Evolutionary conservation across 805 yeast species (phyloP).

Genomic region (Lachancea waltii): DNA sequence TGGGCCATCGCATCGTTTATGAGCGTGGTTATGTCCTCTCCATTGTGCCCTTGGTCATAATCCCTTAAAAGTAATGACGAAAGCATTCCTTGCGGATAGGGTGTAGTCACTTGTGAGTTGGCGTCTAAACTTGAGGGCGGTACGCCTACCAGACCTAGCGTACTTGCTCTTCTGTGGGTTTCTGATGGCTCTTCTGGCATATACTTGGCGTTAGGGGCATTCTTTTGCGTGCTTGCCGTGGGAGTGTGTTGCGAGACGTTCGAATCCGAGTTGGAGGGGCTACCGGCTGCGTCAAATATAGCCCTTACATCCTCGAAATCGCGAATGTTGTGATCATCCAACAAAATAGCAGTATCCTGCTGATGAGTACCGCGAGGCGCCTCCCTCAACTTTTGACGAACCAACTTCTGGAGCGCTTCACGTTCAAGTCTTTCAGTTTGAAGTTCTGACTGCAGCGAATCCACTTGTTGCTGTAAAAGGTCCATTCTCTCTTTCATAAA

Average conservation of each 20-base stretch:
- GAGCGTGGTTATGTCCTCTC: conserved; percentile 6
- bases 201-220: neutral
- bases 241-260: conserved; percentile 4
- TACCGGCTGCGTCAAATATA: conserved; percentile 4
- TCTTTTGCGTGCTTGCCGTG: conserved; percentile 2
- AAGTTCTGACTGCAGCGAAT: conserved; percentile 2
- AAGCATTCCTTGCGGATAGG: conserved; percentile 3
- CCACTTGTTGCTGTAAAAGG: conserved; percentile 6
- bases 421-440: conserved; percentile 5
- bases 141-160: conserved; percentile 1
- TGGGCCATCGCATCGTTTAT: conserved; percentile 9
- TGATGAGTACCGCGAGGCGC: neutral
- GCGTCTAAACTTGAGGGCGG: neutral
- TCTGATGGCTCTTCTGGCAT: too few species aligned
- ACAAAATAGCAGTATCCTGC: neutral
- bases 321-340: conserved; percentile 9
- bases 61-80: conserved; percentile 3
- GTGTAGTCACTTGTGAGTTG: neutral
- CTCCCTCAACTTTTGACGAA: conserved; percentile 1
- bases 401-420: conserved; percentile 3
- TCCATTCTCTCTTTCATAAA: conserved; percentile 3
- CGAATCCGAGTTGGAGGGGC: conserved; percentile 1
- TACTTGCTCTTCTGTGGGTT: too few species aligned
- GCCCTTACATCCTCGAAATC: conserved; percentile 9
- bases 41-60: conserved; percentile 3